Base-by-base conservation (phyloP, 257 asterid genomes). In the Cruciata laevipes region DNA sequence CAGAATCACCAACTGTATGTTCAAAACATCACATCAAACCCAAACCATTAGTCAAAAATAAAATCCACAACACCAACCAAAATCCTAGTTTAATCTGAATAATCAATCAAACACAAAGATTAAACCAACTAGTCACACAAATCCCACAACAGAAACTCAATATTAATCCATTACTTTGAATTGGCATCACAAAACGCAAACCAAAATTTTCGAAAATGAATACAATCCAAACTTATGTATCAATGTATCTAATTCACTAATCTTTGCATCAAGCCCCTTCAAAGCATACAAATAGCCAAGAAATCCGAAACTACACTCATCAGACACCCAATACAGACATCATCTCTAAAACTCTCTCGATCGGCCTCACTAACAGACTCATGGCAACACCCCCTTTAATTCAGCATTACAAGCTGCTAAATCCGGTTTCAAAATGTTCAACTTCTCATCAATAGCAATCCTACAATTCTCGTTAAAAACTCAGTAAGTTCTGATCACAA, bases 351-450 rank as follows among this genome's bases (percentile, higher is more conserved):
- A 88, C 87, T 71, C 81, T 87, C 71, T 90, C n/a, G n/a, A n/a
- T n/a, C 95, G 3, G 96, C 96, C 58, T 87, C 90, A 67, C 59
- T 76, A 70, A 88, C 86, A 0, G 89, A 87, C 82, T 87, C 96
- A 3, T 82, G 71, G 67, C 96, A 94, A 65, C 84, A 90, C 73
- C 81, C n/a, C 86, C 59, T 94, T 89, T 68, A 94, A 72, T 3
- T 88, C 97, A 76, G 96, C 93, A 83, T 90, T 94, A 74, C 96
- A 90, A 33, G 92, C 95, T 69, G 61, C 74, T 80, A 94, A 75
- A 77, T 85, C 85, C 33, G 99, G 99, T 70, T 62, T 88, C 95
- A 90, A 78, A 66, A 71, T 79, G 53, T 71, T 74, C 68, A 94
- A 49, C 79, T 86, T 85, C 71, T 94, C 99, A 72, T 87, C 96